Conservation (phyloP, 2,329 filamentous ascomycete species). For the Fusarium armeniacum region DNA sequence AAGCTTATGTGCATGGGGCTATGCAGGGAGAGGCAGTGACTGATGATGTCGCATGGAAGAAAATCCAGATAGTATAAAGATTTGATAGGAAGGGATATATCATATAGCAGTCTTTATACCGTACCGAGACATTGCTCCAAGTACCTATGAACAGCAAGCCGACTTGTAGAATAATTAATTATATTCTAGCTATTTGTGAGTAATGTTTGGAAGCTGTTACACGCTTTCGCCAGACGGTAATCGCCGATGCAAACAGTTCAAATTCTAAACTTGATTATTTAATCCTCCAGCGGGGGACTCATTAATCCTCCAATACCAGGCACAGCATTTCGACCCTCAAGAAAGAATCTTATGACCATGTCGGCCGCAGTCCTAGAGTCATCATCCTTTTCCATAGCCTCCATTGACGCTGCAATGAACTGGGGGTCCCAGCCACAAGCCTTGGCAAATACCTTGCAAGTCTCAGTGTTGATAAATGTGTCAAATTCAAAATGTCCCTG, state of each 20-base stretch:
- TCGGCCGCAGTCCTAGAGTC: conserved; percentile 2
- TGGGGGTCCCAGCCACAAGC: neutral
- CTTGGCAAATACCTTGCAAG: neutral
- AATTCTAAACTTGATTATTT: neutral
- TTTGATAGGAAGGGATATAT: neutral
- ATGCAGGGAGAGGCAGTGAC: conserved; percentile 15
- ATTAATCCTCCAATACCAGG: neutral
- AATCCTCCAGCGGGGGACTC: neutral
- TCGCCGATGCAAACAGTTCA: too few relatives aligned
- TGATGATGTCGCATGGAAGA: neutral
- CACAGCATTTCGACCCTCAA: neutral
- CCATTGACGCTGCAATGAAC: neutral
- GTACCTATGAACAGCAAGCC: too few relatives aligned
- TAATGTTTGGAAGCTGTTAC: too few relatives aligned
- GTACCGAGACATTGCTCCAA: too few relatives aligned
- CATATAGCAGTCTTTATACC: too few relatives aligned
- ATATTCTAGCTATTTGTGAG: too few relatives aligned
- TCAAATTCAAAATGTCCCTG: conserved; percentile 13
- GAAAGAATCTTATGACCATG: conserved; percentile 13
- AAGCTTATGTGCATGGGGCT: neutral
- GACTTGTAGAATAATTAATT: too few relatives aligned
- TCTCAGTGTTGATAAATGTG: conserved; percentile 3
- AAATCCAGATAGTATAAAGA: neutral
- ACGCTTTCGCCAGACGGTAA: too few relatives aligned
- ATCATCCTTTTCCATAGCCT: conserved; percentile 4